A percentile compares a stretch with the other conserved stretches of the same genome.
These are phyloP conservation scores for Coriolopsis trogii DNA, from an alignment of 1,284 basidiomycete species.

Conservation along the genomic window DNA sequence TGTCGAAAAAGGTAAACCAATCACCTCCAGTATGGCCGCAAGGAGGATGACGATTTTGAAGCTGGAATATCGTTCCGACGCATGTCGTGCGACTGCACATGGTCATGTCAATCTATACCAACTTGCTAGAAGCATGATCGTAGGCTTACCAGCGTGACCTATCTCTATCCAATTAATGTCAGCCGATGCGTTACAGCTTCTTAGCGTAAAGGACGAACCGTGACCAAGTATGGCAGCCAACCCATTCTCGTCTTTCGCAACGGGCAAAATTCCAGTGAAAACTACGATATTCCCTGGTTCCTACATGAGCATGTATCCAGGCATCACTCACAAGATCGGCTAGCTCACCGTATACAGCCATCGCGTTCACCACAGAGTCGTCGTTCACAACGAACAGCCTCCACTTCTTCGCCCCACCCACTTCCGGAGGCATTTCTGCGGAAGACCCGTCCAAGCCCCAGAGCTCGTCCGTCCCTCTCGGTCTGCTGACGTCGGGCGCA, in stretches of 20 bases:
- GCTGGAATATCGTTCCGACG: constrained; percentile 68
- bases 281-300: constrained; percentile 75
- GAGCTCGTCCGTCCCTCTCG: constrained; percentile 10
- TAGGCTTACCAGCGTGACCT: constrained; percentile 69
- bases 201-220: constrained; percentile 55
- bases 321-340: background rate
- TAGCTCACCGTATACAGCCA: constrained; percentile 69
- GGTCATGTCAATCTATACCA: background rate
- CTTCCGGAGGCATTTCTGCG: constrained; percentile 27
- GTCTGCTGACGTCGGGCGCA: constrained; percentile 21
- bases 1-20: constrained; percentile 53
- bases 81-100: constrained; percentile 73
- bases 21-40: constrained; percentile 49
- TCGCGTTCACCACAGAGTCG: constrained; percentile 75
- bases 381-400: constrained; percentile 85
- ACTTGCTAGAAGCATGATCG: constrained; percentile 12
- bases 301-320: background rate
- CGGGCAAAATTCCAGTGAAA: constrained; percentile 87
- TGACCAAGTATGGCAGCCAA: constrained; percentile 89
- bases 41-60: constrained; percentile 57
- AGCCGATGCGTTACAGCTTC: too few species aligned
- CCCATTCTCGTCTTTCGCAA: constrained; percentile 80
- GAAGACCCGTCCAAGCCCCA: constrained; percentile 21
- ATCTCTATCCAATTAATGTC: too few species aligned
- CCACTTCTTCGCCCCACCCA: constrained; percentile 52